Evolutionary conservation across 805 yeast genomes (phyloP).

Genomic region (Jamesozyma jinghongensis): DNA sequence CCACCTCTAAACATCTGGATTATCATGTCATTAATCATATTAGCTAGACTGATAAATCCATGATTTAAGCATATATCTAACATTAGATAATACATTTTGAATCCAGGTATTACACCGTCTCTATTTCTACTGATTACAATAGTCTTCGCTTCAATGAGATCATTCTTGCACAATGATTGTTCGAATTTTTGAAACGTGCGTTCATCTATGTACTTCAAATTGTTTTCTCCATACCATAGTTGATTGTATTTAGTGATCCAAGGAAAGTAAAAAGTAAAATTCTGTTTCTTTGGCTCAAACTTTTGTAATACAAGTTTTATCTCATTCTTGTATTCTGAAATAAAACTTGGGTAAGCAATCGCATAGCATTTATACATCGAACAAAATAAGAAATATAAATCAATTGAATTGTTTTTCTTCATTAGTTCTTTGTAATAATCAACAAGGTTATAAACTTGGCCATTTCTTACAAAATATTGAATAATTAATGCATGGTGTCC

Average conservation of each 20-base stretch:
- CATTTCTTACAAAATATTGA: constrained; percentile 18
- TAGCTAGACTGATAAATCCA: constrained; percentile 11
- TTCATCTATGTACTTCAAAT: constrained; percentile 3
- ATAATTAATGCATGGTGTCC: constrained; percentile 13
- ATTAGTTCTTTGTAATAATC: constrained; percentile 3
- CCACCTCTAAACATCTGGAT: constrained; percentile 8
- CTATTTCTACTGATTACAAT: constrained; percentile 13
- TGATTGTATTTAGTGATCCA: constrained; percentile 1
- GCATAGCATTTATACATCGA: constrained; percentile 4
- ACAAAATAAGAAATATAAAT: not conserved
- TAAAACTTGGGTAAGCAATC: constrained; percentile 14
- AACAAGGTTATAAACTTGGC: constrained; percentile 6
- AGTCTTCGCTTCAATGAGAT: constrained; percentile 10
- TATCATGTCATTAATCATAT: constrained; percentile 13
- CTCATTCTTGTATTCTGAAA: constrained; percentile 19
- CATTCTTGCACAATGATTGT: constrained; percentile 1
- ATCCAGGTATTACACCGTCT: constrained; percentile 17
- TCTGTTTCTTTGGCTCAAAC: not conserved
- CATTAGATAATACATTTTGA: constrained; percentile 15
- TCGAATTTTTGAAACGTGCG: constrained; percentile 10
- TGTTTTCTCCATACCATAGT: not conserved
- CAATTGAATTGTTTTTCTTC: not conserved
- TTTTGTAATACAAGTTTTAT: constrained; percentile 11
- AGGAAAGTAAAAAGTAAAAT: not conserved
- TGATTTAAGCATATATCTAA: constrained; percentile 12